A percentile compares a stretch with the other conserved stretches of the same genome.
These are phyloP conservation scores for Plectosphaerella cucumerina DNA, from an alignment of 2,329 filamentous ascomycete species.

Conservation along the genomic window DNA sequence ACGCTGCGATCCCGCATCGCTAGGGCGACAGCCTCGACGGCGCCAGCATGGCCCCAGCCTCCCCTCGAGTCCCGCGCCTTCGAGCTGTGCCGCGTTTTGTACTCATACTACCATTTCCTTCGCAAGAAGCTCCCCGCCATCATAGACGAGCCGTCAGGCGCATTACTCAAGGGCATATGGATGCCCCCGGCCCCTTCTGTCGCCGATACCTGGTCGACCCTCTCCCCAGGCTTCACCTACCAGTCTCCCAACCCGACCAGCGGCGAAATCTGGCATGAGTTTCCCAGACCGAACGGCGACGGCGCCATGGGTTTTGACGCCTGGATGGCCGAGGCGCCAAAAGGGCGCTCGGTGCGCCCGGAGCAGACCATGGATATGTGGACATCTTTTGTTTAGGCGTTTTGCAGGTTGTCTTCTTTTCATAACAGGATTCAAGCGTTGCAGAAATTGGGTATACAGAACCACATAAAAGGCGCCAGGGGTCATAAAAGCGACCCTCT, in stretches of 20 bases:
- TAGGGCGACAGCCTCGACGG: conserved; percentile 29
- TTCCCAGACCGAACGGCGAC: conserved; percentile 26
- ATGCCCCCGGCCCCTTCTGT: not conserved
- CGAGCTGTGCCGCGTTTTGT: conserved; percentile 35
- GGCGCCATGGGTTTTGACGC: conserved; percentile 30
- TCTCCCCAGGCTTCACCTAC: too few relatives aligned
- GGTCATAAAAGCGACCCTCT: too few relatives aligned
- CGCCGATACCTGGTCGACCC: too few relatives aligned
- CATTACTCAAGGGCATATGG: not conserved
- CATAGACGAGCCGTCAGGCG: conserved; percentile 13
- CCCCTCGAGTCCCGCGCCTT: conserved; percentile 33
- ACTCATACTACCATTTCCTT: conserved; percentile 37
- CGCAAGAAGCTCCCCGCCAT: conserved; percentile 35
- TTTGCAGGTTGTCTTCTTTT: too few relatives aligned
- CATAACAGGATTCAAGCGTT: too few relatives aligned
- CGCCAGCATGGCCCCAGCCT: conserved; percentile 28
- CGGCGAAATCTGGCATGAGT: conserved; percentile 32
- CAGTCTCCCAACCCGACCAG: conserved; percentile 24
- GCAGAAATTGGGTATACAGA: too few relatives aligned
- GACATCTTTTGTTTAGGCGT: too few relatives aligned
- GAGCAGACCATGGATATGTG: too few relatives aligned
- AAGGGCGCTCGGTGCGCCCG: not conserved
- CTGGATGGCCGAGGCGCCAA: conserved; percentile 29
- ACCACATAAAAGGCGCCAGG: too few relatives aligned
- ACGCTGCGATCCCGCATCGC: conserved; percentile 35